A percentile compares a stretch with the other conserved stretches of the same genome.
These are phyloP conservation scores for Ceriops zippeliana DNA, from an alignment of 345 rosid genomes.

Conservation along the genomic window DNA sequence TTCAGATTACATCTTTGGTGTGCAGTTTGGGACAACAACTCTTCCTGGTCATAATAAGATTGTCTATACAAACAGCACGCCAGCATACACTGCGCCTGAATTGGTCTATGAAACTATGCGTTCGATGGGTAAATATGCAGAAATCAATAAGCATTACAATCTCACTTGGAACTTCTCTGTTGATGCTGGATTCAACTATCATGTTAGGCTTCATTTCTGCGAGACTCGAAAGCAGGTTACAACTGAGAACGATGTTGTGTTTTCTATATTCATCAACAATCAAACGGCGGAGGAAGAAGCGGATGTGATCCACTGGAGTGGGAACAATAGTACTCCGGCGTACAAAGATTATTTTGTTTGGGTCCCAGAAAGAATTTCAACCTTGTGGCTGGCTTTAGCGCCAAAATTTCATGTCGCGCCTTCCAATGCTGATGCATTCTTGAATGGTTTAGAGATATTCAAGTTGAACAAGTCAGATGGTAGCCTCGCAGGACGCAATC, in stretches of 20 bases:
- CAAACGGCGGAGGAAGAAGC: background rate
- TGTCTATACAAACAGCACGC: background rate
- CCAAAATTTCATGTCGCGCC: background rate
- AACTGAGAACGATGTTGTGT: background rate
- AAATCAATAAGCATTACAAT: background rate
- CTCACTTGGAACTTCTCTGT: constrained; percentile 18
- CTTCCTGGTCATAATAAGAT: background rate
- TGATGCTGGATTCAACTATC: constrained; percentile 24
- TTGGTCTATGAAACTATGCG: constrained; percentile 3
- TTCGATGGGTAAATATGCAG: background rate
- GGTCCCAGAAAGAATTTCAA: background rate
- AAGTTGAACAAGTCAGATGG: constrained; percentile 17
- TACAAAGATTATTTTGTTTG: constrained; percentile 15
- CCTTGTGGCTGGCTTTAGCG: constrained; percentile 16
- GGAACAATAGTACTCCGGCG: background rate
- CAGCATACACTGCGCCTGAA: constrained; percentile 4
- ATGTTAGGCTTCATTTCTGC: constrained; percentile 17
- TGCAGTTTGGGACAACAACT: background rate
- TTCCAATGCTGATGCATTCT: background rate
- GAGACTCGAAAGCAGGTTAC: background rate
- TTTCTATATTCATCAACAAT: constrained; percentile 7
- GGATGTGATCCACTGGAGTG: constrained; percentile 9
- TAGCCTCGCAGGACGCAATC: background rate
- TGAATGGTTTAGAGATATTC: constrained; percentile 28
- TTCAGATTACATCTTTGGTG: background rate